Evolutionary conservation across 1,139 yeast genomes (phyloP).

Genomic region (Chernovozyma sophiae-reginae): DNA sequence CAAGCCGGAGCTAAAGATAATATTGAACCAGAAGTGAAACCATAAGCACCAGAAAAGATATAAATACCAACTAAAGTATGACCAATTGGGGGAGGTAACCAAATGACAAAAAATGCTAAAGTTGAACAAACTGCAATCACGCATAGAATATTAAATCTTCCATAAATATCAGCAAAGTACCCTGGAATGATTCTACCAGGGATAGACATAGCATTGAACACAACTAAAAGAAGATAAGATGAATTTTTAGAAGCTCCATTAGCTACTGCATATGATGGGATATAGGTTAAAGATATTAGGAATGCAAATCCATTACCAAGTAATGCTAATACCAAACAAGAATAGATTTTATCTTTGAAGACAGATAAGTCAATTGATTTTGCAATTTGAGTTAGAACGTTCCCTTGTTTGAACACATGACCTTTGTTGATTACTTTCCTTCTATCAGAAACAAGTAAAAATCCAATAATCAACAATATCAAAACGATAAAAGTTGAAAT

Average conservation of each 20-base stretch:
- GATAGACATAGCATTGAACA: constrained; percentile 26
- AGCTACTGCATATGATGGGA: constrained; percentile 27
- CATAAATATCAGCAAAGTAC: constrained; percentile 26
- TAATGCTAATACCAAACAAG: constrained; percentile 24
- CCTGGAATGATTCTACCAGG: constrained; percentile 29
- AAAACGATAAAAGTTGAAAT: constrained; percentile 21
- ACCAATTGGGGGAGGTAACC: constrained; percentile 27
- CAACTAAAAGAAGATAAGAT: constrained; percentile 23
- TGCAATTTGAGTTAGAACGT: constrained; percentile 13
- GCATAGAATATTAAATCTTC: constrained; percentile 27
- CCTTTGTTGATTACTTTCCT: constrained; percentile 16
- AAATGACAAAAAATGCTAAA: constrained; percentile 20
- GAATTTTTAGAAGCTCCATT: constrained; percentile 19
- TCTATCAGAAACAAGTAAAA: constrained; percentile 19
- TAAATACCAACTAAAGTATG: constrained; percentile 21
- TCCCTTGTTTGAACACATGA: not conserved
- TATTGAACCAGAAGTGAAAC: constrained; percentile 30
- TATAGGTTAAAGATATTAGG: constrained; percentile 21
- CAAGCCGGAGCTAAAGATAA: constrained; percentile 29
- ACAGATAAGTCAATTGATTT: constrained; percentile 24
- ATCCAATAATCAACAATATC: constrained; percentile 13
- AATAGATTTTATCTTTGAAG: constrained; percentile 22
- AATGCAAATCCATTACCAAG: constrained; percentile 31
- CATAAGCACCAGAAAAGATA: constrained; percentile 24
- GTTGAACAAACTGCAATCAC: constrained; percentile 17